Evolutionary conservation across 345 rosid genomes (phyloP).

Genomic region (Iberis pinnata): DNA sequence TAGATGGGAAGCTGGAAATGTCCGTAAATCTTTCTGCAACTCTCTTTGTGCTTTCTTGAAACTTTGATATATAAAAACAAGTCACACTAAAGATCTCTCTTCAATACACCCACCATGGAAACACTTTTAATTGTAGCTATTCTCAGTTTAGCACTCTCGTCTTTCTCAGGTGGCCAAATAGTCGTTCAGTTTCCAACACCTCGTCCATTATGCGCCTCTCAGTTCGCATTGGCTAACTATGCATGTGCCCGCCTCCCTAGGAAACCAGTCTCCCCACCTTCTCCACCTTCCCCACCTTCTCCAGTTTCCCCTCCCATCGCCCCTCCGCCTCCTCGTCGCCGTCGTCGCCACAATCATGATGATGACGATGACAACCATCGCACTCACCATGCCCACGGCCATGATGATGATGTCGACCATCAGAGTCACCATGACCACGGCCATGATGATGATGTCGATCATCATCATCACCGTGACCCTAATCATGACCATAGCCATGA

Average conservation of each 20-base stretch:
- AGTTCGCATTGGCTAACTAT: constrained; percentile 52
- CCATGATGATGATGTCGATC: constrained; percentile 14
- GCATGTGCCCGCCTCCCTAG: constrained; percentile 50
- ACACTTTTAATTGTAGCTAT: constrained; percentile 13
- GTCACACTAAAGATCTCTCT: constrained; percentile 17
- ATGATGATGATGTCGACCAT: not conserved
- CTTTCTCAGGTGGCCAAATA: constrained; percentile 24
- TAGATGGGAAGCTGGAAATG: constrained; percentile 1
- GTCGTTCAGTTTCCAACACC: constrained; percentile 28
- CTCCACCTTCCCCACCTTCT: constrained; percentile 25
- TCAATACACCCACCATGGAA: not conserved
- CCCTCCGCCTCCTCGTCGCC: constrained; percentile 5
- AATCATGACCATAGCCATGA: constrained; percentile 7
- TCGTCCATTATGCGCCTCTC: constrained; percentile 61
- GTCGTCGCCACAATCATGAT: not conserved
- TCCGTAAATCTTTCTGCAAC: constrained; percentile 24
- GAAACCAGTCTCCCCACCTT: constrained; percentile 22
- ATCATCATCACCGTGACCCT: not conserved
- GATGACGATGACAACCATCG: not conserved
- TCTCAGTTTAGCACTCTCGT: constrained; percentile 2
- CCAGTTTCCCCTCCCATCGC: constrained; percentile 6
- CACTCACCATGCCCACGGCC: not conserved
- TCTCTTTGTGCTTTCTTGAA: constrained; percentile 19
- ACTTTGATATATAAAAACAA: constrained; percentile 19
- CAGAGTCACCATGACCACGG: constrained; percentile 1